Evolutionary conservation across 257 asterid genomes (phyloP).

Genomic region (Capsicum rhomboideum): DNA sequence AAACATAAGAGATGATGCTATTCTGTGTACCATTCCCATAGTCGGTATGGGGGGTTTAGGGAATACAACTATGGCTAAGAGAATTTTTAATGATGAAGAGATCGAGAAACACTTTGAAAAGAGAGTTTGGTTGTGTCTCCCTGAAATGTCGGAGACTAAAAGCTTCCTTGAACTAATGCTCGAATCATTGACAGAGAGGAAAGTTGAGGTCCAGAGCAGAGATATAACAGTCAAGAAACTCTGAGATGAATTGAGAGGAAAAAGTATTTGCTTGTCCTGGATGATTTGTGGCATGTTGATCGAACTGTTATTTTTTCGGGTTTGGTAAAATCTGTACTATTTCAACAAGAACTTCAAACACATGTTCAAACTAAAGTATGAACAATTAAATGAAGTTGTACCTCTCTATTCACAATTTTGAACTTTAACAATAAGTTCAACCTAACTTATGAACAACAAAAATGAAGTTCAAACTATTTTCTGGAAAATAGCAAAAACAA

Average conservation of each 20-base stretch:
- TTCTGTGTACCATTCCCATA: not conserved
- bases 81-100: not conserved
- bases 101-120: not conserved
- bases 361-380: too few species aligned
- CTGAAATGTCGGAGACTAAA: conserved; percentile 6
- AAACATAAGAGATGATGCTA: not conserved
- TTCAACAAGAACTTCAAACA: too few species aligned
- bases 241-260: not conserved
- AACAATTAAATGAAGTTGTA: too few species aligned
- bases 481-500: too few species aligned
- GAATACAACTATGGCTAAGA: conserved; percentile 11
- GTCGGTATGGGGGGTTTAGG: conserved; percentile 11
- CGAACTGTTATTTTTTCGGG: too few species aligned
- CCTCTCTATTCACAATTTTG: too few species aligned
- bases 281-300: conserved; percentile 25
- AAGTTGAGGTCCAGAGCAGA: not conserved
- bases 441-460: too few species aligned
- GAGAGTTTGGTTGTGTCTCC: conserved; percentile 13
- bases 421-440: too few species aligned
- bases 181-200: not conserved
- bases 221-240: conserved; percentile 1
- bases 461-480: too few species aligned
- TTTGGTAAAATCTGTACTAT: too few species aligned
- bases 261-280: conserved; percentile 20
- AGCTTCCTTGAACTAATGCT: conserved; percentile 8